Percentiles rank a stretch among this genome's conserved stretches.
Evolutionary conservation across 495 filamentous ascomycete species (phyloP).

Genomic region (Talaromyces proteolyticus): DNA sequence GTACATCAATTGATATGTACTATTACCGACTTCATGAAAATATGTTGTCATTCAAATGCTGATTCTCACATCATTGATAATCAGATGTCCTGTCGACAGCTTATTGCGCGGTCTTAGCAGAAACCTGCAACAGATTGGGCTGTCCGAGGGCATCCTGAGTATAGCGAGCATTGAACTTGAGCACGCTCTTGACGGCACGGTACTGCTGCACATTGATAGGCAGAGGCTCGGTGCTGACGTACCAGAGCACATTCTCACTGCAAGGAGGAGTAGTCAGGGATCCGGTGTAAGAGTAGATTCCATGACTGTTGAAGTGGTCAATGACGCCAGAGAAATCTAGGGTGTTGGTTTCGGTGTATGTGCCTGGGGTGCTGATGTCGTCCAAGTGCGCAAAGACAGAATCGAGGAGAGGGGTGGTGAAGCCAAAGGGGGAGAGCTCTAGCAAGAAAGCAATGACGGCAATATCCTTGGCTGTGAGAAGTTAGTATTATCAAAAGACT

Average conservation of each 20-base stretch:
- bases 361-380: constrained; percentile 49
- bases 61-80: too few species aligned
- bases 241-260: constrained; percentile 54
- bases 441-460: constrained; percentile 58
- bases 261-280: constrained; percentile 68
- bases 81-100: too few species aligned
- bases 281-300: constrained; percentile 52
- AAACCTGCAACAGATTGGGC: constrained; percentile 44
- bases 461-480: constrained; percentile 20
- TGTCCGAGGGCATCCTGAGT: constrained; percentile 51
- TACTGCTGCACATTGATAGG: constrained; percentile 46
- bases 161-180: constrained; percentile 61
- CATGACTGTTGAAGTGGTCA: constrained; percentile 37
- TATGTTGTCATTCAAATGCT: too few species aligned
- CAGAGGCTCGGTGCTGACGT: constrained; percentile 47
- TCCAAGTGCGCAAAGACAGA: constrained; percentile 45
- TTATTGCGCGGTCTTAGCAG: too few species aligned
- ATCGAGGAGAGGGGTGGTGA: constrained; percentile 44
- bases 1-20: too few species aligned
- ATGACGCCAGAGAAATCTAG: constrained; percentile 52
- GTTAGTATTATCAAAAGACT: constrained; percentile 7
- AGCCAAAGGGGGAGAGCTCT: constrained; percentile 40
- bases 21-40: too few species aligned
- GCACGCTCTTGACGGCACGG: constrained; percentile 47
- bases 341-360: constrained; percentile 43